phyloP scores from a whole-genome alignment of 2,329 filamentous ascomycete species.

The Colletotrichum acutatum region DNA sequence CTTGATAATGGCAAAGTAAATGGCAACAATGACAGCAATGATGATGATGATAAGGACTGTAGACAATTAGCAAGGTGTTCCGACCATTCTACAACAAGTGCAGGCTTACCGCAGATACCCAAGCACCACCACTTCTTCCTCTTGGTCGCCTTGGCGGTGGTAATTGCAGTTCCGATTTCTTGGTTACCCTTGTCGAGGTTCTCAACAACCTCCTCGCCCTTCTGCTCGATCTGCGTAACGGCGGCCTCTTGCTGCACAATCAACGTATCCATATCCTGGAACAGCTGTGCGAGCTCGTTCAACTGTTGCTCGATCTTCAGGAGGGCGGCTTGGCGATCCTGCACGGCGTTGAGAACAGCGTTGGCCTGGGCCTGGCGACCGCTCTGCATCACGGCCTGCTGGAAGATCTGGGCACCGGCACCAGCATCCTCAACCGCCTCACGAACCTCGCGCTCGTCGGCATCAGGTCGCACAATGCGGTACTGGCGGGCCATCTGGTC shows the following conservation, averaged over 20 bases:
- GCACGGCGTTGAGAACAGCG: conserved; percentile 81
- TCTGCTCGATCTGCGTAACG: conserved; percentile 84
- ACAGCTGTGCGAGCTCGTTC: conserved; percentile 86
- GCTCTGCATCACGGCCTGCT: conserved; percentile 84
- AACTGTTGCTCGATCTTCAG: conserved; percentile 93
- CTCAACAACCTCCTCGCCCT: conserved; percentile 85
- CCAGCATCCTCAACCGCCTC: conserved; percentile 78
- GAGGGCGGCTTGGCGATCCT: conserved; percentile 85
- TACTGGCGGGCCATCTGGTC: conserved; percentile 91
- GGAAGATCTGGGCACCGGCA: conserved; percentile 82
- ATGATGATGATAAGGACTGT: conserved; percentile 64
- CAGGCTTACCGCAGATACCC: conserved; percentile 71
- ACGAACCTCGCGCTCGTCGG: conserved; percentile 80
- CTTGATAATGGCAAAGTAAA: conserved; percentile 58
- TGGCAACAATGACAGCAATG: conserved; percentile 61
- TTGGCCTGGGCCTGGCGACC: conserved; percentile 85
- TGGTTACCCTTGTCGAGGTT: conserved; percentile 88
- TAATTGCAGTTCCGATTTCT: conserved; percentile 84
- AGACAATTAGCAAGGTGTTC: conserved; percentile 12
- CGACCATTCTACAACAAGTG: background rate
- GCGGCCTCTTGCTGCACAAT: conserved; percentile 88
- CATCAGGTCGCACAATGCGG: conserved; percentile 86
- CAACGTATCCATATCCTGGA: conserved; percentile 88
- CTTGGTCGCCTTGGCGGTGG: conserved; percentile 81
- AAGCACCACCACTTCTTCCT: conserved; percentile 99